Evolutionary conservation across 2,329 filamentous ascomycete species (phyloP).

Genomic region (Pseudocercospora pini-densiflorae): DNA sequence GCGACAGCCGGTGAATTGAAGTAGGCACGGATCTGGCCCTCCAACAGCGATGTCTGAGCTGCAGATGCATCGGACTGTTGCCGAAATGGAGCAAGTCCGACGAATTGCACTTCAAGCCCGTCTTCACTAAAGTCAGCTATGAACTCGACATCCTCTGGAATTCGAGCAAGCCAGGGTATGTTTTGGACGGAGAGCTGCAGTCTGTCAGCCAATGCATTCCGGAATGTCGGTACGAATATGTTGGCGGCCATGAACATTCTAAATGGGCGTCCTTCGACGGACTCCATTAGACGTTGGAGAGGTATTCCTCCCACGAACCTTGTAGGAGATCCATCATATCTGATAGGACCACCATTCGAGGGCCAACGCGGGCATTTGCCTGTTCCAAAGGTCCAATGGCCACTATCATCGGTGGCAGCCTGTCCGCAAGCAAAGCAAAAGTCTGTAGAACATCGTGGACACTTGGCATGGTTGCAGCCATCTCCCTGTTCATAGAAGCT

Average conservation of each 20-base stretch:
- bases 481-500: constrained; percentile 4
- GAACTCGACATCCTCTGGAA: constrained; percentile 3
- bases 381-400: constrained; percentile 6
- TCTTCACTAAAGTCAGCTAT: not conserved
- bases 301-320: not conserved
- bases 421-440: constrained; percentile 16
- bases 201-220: not conserved
- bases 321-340: not conserved
- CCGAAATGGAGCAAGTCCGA: not conserved
- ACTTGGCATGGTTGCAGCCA: constrained; percentile 10
- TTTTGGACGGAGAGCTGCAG: not conserved
- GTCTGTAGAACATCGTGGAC: not conserved
- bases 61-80: not conserved
- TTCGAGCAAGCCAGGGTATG: not conserved
- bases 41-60: not conserved
- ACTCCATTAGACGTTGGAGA: not conserved
- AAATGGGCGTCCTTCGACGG: not conserved
- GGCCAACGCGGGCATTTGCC: not conserved
- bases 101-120: not conserved
- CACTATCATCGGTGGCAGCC: not conserved
- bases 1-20: not conserved
- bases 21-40: not conserved
- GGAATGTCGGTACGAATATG: not conserved
- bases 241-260: not conserved
- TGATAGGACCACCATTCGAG: not conserved